Evolutionary conservation across 2,329 filamentous ascomycete genomes (phyloP).

Genomic region (Neurospora sp.): DNA sequence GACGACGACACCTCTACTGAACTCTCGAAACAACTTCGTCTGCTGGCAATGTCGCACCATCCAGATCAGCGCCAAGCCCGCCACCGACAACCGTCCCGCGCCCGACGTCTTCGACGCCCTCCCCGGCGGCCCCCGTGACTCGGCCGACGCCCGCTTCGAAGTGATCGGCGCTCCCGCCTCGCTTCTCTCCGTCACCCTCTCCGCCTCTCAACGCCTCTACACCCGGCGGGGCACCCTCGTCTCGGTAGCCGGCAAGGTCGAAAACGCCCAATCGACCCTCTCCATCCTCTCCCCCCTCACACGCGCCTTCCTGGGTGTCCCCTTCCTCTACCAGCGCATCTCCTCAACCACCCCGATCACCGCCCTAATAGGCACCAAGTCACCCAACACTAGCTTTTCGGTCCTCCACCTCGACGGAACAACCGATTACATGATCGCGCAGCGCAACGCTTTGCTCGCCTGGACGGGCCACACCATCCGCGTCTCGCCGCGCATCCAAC

Average conservation of each 20-base stretch:
- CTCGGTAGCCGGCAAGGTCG: slow-evolving; percentile 77
- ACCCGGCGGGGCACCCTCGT: slow-evolving; percentile 87
- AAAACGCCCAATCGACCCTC: slow-evolving; percentile 87
- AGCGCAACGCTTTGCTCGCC: slow-evolving; percentile 80
- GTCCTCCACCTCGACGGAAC: slow-evolving; percentile 86
- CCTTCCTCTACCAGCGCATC: slow-evolving; percentile 89
- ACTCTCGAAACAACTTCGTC: slow-evolving; percentile 25
- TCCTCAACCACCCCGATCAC: slow-evolving; percentile 81
- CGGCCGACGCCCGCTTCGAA: slow-evolving; percentile 79
- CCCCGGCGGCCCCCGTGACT: too few relatives aligned
- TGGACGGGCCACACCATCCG: slow-evolving; percentile 88
- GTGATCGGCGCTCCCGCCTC: slow-evolving; percentile 88
- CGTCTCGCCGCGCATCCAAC: slow-evolving; percentile 66
- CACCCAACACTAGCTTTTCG: slow-evolving; percentile 75
- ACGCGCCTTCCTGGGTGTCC: slow-evolving; percentile 71
- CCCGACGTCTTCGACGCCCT: slow-evolving; percentile 67
- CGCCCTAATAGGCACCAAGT: slow-evolving; percentile 79
- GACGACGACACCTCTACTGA: slow-evolving; percentile 9
- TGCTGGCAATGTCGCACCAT: slow-evolving; percentile 50
- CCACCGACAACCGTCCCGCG: slow-evolving; percentile 41
- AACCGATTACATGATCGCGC: slow-evolving; percentile 88
- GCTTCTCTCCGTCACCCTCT: slow-evolving; percentile 83
- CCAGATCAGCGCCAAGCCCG: slow-evolving; percentile 52
- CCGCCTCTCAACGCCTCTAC: slow-evolving; percentile 87
- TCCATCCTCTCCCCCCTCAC: slow-evolving; percentile 77